These are phyloP conservation scores for Isabelozyma heimii DNA, from an alignment of 805 yeast species.

Conservation along the genomic window DNA sequence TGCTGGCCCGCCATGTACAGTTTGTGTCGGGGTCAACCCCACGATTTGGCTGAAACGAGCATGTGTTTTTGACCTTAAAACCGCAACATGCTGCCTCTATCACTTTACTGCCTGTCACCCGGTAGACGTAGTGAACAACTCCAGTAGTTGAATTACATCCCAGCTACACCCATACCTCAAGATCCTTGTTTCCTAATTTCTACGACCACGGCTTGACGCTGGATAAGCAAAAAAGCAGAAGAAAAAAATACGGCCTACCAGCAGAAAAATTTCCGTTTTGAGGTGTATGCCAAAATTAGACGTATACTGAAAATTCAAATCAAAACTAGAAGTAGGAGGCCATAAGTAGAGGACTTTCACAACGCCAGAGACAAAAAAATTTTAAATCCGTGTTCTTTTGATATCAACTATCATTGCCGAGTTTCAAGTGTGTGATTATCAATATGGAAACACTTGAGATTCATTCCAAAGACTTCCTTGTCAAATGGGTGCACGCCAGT, in stretches of 20 bases:
- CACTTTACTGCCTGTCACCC: background rate
- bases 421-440: background rate
- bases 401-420: too few species aligned
- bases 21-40: background rate
- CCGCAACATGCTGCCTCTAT: background rate
- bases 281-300: background rate
- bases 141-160: too few species aligned
- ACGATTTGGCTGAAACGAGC: background rate
- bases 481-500: conserved; percentile 86
- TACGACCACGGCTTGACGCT: background rate
- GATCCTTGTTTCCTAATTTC: background rate
- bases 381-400: too few species aligned
- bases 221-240: background rate
- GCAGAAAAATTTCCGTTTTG: background rate
- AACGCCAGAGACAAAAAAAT: too few species aligned
- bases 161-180: background rate
- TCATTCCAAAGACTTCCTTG: conserved; percentile 82
- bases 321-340: too few species aligned
- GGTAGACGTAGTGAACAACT: background rate
- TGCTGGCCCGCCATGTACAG: too few species aligned
- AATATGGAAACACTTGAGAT: conserved; percentile 87
- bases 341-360: too few species aligned
- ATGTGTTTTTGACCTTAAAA: background rate
- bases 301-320: background rate
- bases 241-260: background rate